Conservation (phyloP, 2,329 filamentous ascomycete species). For the Basipetospora sp. region DNA sequence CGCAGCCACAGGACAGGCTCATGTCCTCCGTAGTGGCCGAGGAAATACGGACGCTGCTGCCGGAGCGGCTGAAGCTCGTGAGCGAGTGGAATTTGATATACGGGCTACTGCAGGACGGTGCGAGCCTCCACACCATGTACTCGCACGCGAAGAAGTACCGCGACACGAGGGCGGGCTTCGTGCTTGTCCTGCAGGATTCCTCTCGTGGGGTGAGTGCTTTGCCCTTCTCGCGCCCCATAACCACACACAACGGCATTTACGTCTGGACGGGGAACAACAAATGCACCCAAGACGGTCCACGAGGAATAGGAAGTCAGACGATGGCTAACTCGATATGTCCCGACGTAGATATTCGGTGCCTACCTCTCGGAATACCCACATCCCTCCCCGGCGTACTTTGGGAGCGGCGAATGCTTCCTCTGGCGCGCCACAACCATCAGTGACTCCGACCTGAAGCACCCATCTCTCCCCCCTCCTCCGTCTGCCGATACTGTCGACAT, state of each 20-base stretch:
- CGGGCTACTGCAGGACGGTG: slow-evolving; percentile 81
- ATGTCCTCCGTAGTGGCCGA: slow-evolving; percentile 65
- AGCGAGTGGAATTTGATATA: slow-evolving; percentile 81
- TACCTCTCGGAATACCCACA: slow-evolving; percentile 84
- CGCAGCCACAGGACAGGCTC: slow-evolving; percentile 42
- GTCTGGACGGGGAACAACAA: no score
- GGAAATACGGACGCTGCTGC: slow-evolving; percentile 80
- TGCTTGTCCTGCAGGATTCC: slow-evolving; percentile 71
- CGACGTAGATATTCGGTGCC: slow-evolving; percentile 64
- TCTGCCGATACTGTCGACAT: slow-evolving; percentile 36
- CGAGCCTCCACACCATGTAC: slow-evolving; percentile 75
- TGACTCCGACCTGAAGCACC: neutral
- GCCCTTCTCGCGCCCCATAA: neutral
- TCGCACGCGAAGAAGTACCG: slow-evolving; percentile 56
- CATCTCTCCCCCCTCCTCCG: slow-evolving; percentile 34
- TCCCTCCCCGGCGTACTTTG: slow-evolving; percentile 72
- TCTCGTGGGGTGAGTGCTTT: slow-evolving; percentile 49
- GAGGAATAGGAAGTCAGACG: no score
- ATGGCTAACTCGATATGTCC: neutral
- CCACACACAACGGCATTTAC: no score
- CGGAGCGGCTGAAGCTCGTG: slow-evolving; percentile 70
- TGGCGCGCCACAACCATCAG: slow-evolving; percentile 43
- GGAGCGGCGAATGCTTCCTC: slow-evolving; percentile 84
- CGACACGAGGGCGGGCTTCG: slow-evolving; percentile 66
- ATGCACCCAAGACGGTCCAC: no score